phyloP scores from a whole-genome alignment of 2,329 filamentous ascomycete species.

The Capronia epimyces region DNA sequence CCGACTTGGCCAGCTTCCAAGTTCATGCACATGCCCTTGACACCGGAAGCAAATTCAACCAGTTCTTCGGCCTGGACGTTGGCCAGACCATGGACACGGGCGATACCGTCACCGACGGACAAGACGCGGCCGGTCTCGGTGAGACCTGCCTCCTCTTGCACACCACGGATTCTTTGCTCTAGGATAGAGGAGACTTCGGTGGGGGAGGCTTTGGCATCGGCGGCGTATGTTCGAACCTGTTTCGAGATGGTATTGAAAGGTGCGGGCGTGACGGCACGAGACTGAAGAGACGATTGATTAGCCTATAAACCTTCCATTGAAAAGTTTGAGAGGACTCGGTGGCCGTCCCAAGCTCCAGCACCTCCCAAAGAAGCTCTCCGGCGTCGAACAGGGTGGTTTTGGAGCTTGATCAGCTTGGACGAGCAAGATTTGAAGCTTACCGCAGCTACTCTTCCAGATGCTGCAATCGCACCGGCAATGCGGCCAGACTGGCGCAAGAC shows the following conservation, averaged over 20 bases:
- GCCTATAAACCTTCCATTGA: constrained; percentile 31
- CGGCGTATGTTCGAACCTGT: constrained; percentile 79
- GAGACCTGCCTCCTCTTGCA: constrained; percentile 91
- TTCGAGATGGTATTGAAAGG: constrained; percentile 64
- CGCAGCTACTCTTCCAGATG: constrained; percentile 81
- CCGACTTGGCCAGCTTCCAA: constrained; percentile 99
- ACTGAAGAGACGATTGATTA: constrained; percentile 49
- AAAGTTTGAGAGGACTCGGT: neutral
- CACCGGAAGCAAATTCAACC: constrained; percentile 99
- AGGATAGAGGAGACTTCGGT: constrained; percentile 99
- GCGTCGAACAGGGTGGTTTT: neutral
- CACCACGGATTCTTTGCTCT: constrained; percentile 97
- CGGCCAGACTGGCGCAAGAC: constrained; percentile 95
- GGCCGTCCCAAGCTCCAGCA: constrained; percentile 6
- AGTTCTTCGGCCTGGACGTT: constrained; percentile 99
- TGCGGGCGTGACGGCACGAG: constrained; percentile 78
- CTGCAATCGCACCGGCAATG: constrained; percentile 89
- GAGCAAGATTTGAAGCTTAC: constrained; percentile 63
- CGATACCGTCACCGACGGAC: constrained; percentile 99
- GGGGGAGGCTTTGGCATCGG: constrained; percentile 88
- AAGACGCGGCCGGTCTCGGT: constrained; percentile 98
- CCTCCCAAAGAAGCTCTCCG: neutral
- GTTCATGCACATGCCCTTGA: constrained; percentile 99
- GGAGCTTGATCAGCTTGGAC: constrained; percentile 34
- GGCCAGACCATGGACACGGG: constrained; percentile 98